phyloP scores from a whole-genome alignment of 257 asterid species.

The Ilex asprella region DNA sequence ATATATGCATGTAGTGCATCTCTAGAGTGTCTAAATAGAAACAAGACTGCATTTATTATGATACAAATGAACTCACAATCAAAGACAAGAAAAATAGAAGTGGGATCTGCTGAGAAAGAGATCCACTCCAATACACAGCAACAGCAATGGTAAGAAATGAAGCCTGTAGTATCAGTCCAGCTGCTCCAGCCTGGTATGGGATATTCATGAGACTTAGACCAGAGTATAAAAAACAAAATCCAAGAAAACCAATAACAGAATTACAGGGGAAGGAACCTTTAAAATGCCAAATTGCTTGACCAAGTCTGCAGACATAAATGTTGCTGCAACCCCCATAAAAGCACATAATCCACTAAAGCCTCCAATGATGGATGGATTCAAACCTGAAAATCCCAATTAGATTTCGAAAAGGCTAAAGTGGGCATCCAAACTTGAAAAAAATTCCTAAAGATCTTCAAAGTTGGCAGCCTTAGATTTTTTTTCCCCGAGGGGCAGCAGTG shows the following conservation, averaged over 20 bases:
- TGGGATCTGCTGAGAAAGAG: slow-evolving; percentile 58
- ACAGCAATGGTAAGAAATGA: slow-evolving; percentile 74
- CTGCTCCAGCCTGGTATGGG: slow-evolving; percentile 86
- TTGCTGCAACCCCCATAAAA: slow-evolving; percentile 89
- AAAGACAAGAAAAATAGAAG: slow-evolving; percentile 65
- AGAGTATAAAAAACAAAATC: too few relatives aligned
- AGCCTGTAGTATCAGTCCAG: slow-evolving; percentile 85
- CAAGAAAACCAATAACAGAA: slow-evolving; percentile 5
- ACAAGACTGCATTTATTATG: background rate
- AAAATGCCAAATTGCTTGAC: slow-evolving; percentile 70
- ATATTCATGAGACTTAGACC: slow-evolving; percentile 17
- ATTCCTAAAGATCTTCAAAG: background rate
- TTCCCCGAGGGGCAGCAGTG: too few relatives aligned
- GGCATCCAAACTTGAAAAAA: too few relatives aligned
- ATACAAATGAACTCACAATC: slow-evolving; percentile 55
- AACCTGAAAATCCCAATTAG: slow-evolving; percentile 43
- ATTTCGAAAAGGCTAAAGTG: background rate
- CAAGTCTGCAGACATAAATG: slow-evolving; percentile 77
- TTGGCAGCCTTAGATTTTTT: too few relatives aligned
- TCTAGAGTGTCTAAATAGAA: background rate
- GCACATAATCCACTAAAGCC: slow-evolving; percentile 91
- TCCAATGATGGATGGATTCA: slow-evolving; percentile 85
- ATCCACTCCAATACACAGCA: slow-evolving; percentile 75
- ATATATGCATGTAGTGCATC: background rate
- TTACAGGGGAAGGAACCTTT: slow-evolving; percentile 38